Percentiles rank a stretch among this genome's conserved stretches.
Conservation (phyloP, 352 stramenopile species). For the Phytophthora pisi region DNA sequence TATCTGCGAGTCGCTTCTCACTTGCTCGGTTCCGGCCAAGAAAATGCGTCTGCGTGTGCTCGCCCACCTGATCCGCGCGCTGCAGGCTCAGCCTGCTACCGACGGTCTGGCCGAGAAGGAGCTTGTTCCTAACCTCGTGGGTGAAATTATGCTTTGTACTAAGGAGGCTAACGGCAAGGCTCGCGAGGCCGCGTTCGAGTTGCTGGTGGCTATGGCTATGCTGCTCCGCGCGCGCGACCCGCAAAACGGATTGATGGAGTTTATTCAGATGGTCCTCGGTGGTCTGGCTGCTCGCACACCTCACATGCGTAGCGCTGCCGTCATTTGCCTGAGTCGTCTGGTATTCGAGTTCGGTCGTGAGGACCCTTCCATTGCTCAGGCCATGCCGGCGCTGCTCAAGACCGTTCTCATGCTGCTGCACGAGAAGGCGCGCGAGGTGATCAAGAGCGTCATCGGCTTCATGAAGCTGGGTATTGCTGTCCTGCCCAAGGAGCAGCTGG, state of each 20-base stretch:
- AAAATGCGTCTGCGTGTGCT: constrained; percentile 95
- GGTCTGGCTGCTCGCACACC: constrained; percentile 92
- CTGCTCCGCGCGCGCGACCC: constrained; percentile 69
- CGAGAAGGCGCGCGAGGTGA: constrained; percentile 95
- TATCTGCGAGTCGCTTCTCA: constrained; percentile 94
- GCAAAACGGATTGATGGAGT: constrained; percentile 83
- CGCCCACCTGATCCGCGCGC: constrained; percentile 77
- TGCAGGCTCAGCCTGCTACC: constrained; percentile 62
- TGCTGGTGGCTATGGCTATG: constrained; percentile 86
- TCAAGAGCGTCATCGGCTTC: constrained; percentile 96
- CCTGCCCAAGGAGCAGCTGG: constrained; percentile 87
- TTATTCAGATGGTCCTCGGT: constrained; percentile 93
- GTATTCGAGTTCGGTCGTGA: constrained; percentile 94
- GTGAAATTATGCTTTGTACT: constrained; percentile 96
- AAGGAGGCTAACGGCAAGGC: constrained; percentile 98
- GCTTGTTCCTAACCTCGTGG: constrained; percentile 91
- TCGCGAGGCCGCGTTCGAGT: constrained; percentile 84
- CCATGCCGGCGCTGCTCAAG: constrained; percentile 91
- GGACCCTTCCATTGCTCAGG: constrained; percentile 61
- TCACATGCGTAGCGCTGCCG: constrained; percentile 96
- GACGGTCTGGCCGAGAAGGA: constrained; percentile 67
- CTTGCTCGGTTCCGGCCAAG: constrained; percentile 94
- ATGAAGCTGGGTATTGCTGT: constrained; percentile 95
- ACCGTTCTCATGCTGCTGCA: constrained; percentile 94
- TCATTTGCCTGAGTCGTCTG: constrained; percentile 94